A percentile compares a stretch with the other conserved stretches of the same genome.
phyloP scores from a whole-genome alignment of 768 basidiomycete species.

The Macrocybe gigantea region DNA sequence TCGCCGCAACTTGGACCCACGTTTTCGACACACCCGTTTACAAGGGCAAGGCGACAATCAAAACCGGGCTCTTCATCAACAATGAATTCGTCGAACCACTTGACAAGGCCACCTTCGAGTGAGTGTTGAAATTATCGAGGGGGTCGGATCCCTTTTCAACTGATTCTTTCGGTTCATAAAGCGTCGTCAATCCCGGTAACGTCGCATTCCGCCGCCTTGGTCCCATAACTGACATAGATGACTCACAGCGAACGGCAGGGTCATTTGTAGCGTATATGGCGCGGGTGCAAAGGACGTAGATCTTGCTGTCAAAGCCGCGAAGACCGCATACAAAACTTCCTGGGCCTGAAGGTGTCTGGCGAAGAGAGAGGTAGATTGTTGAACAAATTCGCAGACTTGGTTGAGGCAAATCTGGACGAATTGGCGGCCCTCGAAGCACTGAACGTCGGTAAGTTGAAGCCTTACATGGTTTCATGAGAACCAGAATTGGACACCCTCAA shows the following conservation, averaged over 20 bases:
- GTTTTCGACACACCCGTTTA: background rate
- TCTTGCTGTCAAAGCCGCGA: conserved; percentile 52
- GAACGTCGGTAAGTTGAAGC: conserved; percentile 15
- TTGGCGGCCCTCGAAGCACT: conserved; percentile 22
- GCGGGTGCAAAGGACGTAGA: conserved; percentile 62
- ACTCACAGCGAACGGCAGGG: conserved; percentile 48
- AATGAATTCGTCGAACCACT: conserved; percentile 50
- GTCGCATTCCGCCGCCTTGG: conserved; percentile 23
- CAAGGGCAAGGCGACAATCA: background rate
- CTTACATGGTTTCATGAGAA: background rate
- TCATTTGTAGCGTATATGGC: conserved; percentile 46
- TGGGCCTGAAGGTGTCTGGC: conserved; percentile 61
- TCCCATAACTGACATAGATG: background rate
- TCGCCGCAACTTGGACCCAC: background rate
- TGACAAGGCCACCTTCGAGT: conserved; percentile 52
- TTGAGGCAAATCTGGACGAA: conserved; percentile 21
- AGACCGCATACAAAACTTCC: conserved; percentile 43
- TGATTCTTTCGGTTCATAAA: background rate
- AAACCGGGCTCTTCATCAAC: conserved; percentile 47
- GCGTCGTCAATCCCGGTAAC: conserved; percentile 15
- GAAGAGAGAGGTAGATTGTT: conserved; percentile 18
- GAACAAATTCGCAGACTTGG: conserved; percentile 24
- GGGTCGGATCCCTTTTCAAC: conserved; percentile 1
- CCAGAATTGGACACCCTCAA: too few relatives aligned
- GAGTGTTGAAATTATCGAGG: conserved; percentile 13